Base-by-base conservation (phyloP, 352 stramenopile genomes). In the Pythium pyrilobum region DNA sequence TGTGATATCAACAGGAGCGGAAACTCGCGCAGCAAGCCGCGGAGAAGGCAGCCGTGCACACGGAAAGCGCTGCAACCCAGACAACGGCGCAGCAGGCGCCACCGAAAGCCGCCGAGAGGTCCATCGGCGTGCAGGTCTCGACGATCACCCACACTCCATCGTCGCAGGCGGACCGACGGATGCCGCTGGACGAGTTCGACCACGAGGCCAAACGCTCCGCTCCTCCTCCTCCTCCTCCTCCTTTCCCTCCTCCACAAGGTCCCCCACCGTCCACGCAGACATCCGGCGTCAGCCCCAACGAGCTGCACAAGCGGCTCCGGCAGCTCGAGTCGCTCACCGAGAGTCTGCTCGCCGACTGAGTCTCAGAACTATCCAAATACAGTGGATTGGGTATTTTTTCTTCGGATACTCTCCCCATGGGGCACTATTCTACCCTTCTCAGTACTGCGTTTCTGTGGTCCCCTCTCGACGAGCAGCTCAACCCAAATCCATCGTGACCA, bases 271-370 rank as follows among this genome's bases (percentile, higher is more conserved):
- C 21, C 27, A 48, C 45, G 5, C 23, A 29, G 45, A 52, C 48
- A 33, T 32, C 13, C 40, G 52, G 32, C 15, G 23, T n/a, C 10
- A 50, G 23, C 42, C 40, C 32, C n/a, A 5, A 56, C 41, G 45
- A 54, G 24, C 45, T 46, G 16, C 40, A 43, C 32, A 59, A 45
- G 44, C 69, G 75, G 0, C 46, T 89, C 32, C 57, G 72, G 33
- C 68, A 81, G 25, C 48, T 89, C 52, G 73, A 89, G 36, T 74
- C 62, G 4, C 62, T 89, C 29, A 85, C 73, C 2, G 72, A 76
- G 25, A 84, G 71, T 29, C 62, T 89, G 20, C 37, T 89, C 16
- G 69, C 65, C 1, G 73, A 89, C 27, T 87, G 38, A 71, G 9
- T 36, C 31, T 15, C 9, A 36, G 31, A 15, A 18, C 38, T 9